Evolutionary conservation across 1,284 basidiomycete genomes (phyloP), one percentile per base, ranked within the genome.

Genomic region (Trichosporon ovoides): DNA sequence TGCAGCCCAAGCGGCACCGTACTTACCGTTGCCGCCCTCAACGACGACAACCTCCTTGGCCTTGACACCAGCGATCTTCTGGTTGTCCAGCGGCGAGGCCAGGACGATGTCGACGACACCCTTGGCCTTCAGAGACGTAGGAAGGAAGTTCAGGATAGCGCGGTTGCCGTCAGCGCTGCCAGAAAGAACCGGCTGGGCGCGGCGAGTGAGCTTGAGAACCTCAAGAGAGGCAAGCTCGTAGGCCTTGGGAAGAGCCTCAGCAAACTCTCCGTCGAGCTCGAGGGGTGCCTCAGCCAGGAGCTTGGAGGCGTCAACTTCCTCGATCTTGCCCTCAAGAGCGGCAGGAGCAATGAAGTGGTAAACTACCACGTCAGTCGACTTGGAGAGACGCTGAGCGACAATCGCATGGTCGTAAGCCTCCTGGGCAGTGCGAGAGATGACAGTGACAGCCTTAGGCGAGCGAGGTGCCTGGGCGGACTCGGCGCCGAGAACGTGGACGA

Each of bases 11-110:
- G 66, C 80, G 0, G 91, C 87, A 1, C 91, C 88, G 85, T 90
- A 95, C 77, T 92, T 92, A 53, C 87, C 87, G 18, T 84, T 83
- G 81, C 81, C 76, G 88, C 88, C 76, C 93, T 76, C 95, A 19
- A 97, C 83, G 3, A 97, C 88, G 52, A 96, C 81, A 56, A 98
- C 83, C 48, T 83, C 82, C 36, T 82, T 83, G 5, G 85, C 85
- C 1, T 80, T 60, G 11, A 96, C 83, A 36, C 81, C 80, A 34
- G 87, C 79, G 50, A 98, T 79, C 53, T 81, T 83, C 43, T 84
- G 82, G 14, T 84, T 72, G 12, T 86, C 82, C 3, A 94, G 79
- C 9, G 95, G 95, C 60, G 84, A 66, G 14, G 72, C 72, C 35
- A 76, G 85, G 59, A 91, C 80, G 10, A 97, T 81, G 38, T 85